phyloP scores from a whole-genome alignment of 345 rosid genomes.

The Viola odorata region DNA sequence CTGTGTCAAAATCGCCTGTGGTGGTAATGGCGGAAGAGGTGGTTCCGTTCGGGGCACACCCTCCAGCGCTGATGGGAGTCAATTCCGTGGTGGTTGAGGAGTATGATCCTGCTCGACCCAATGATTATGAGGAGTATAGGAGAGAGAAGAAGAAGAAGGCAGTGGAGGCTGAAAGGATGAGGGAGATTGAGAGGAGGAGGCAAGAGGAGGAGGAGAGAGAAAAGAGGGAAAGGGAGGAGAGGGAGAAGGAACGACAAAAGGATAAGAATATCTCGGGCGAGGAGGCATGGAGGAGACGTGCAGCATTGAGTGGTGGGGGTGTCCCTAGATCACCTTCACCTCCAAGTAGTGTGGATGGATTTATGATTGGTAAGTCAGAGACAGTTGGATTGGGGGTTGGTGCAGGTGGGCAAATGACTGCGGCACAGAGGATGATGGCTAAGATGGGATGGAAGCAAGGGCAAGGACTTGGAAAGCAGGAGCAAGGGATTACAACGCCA shows the following conservation, averaged over 20 bases:
- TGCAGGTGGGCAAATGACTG: slow-evolving; percentile 99
- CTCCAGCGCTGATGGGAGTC: slow-evolving; percentile 72
- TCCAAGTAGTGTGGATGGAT: slow-evolving; percentile 53
- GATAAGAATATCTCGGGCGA: slow-evolving; percentile 72
- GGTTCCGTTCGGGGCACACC: slow-evolving; percentile 29
- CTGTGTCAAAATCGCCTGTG: slow-evolving; percentile 14
- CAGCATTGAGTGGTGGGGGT: slow-evolving; percentile 71
- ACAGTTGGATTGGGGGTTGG: slow-evolving; percentile 88
- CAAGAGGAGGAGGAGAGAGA: slow-evolving; percentile 81
- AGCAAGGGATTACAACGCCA: slow-evolving; percentile 96
- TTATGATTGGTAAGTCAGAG: slow-evolving; percentile 77
- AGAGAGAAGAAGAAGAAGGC: slow-evolving; percentile 73
- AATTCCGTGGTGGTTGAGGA: slow-evolving; percentile 75
- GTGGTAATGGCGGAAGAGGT: slow-evolving; percentile 8
- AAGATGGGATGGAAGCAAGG: slow-evolving; percentile 99
- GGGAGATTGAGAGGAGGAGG: slow-evolving; percentile 77
- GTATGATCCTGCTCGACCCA: slow-evolving; percentile 95
- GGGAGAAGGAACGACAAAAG: slow-evolving; percentile 39
- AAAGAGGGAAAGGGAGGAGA: slow-evolving; percentile 38
- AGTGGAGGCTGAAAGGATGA: slow-evolving; percentile 69
- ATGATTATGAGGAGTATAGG: slow-evolving; percentile 82
- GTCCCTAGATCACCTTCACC: slow-evolving; percentile 73
- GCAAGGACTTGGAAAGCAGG: slow-evolving; percentile 91
- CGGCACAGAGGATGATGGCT: slow-evolving; percentile 99
- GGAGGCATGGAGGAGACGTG: slow-evolving; percentile 95